A percentile compares a stretch with the other conserved stretches of the same genome.
phyloP scores from a whole-genome alignment of 148 eudicot species.

The Rhododendron vialii region DNA sequence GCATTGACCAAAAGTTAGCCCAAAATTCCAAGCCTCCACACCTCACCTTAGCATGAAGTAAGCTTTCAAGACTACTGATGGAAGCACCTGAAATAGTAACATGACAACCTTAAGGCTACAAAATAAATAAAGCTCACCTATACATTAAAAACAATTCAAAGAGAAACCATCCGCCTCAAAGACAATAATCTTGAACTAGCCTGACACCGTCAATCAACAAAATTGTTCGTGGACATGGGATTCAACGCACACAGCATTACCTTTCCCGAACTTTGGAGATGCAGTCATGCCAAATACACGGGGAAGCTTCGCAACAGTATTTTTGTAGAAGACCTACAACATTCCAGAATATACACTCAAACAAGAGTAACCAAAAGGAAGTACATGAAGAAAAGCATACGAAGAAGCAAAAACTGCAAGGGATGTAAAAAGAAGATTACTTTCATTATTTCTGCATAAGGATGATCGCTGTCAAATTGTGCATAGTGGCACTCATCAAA shows the following conservation, averaged over 20 bases:
- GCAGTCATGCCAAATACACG: slow-evolving; percentile 99
- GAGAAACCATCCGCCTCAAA: neutral
- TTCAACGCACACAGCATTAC: slow-evolving; percentile 26
- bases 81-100: slow-evolving; percentile 72
- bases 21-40: neutral
- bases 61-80: slow-evolving; percentile 70
- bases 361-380: neutral
- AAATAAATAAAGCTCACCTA: neutral
- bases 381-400: slow-evolving; percentile 1
- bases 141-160: neutral
- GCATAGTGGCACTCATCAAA: slow-evolving; percentile 99
- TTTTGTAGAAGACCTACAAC: slow-evolving; percentile 71
- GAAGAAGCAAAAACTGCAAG: neutral
- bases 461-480: slow-evolving; percentile 84
- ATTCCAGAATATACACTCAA: slow-evolving; percentile 8
- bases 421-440: slow-evolving; percentile 25
- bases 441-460: slow-evolving; percentile 98
- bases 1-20: neutral
- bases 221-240: neutral
- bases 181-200: neutral
- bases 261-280: slow-evolving; percentile 86
- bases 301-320: slow-evolving; percentile 42
- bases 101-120: slow-evolving; percentile 8
- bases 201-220: neutral
- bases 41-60: slow-evolving; percentile 89